These are phyloP conservation scores for Candida pseudoglaebosa DNA, from an alignment of 805 yeast genomes.

Conservation along the genomic window DNA sequence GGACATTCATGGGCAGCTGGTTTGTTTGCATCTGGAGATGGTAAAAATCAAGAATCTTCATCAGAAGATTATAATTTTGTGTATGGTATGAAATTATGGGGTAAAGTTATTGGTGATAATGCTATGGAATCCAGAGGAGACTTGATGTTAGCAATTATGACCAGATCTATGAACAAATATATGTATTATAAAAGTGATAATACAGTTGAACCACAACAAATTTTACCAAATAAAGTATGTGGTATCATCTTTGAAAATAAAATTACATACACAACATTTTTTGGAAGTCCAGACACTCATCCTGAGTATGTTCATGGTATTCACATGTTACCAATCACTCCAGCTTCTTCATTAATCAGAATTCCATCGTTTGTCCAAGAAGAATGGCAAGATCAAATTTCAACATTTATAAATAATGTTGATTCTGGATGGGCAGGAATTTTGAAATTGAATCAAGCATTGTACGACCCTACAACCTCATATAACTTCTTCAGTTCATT, in stretches of 20 bases:
- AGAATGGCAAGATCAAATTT: slow-evolving; percentile 57
- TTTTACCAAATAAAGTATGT: slow-evolving; percentile 60
- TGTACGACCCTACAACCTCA: slow-evolving; percentile 61
- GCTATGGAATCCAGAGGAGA: slow-evolving; percentile 55
- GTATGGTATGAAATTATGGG: slow-evolving; percentile 70
- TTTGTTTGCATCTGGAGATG: slow-evolving; percentile 63
- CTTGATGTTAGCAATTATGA: slow-evolving; percentile 59
- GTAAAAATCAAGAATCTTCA: slow-evolving; percentile 70
- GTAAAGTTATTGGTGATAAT: slow-evolving; percentile 51
- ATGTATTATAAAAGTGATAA: slow-evolving; percentile 52
- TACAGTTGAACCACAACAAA: slow-evolving; percentile 47
- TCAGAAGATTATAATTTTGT: slow-evolving; percentile 73
- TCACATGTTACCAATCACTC: slow-evolving; percentile 71
- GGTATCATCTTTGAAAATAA: slow-evolving; percentile 75
- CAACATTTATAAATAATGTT: slow-evolving; percentile 41
- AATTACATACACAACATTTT: slow-evolving; percentile 68
- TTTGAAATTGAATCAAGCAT: slow-evolving; percentile 70
- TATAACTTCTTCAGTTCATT: slow-evolving; percentile 52
- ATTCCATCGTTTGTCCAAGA: slow-evolving; percentile 49
- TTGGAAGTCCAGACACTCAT: slow-evolving; percentile 42
- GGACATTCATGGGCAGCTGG: slow-evolving; percentile 84
- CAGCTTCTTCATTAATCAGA: slow-evolving; percentile 62
- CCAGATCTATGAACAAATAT: slow-evolving; percentile 50
- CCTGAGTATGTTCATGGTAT: slow-evolving; percentile 71
- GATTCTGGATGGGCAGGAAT: slow-evolving; percentile 70